Base-by-base conservation (phyloP, 805 yeast genomes). In the Saccharomycodes ludwigii region DNA sequence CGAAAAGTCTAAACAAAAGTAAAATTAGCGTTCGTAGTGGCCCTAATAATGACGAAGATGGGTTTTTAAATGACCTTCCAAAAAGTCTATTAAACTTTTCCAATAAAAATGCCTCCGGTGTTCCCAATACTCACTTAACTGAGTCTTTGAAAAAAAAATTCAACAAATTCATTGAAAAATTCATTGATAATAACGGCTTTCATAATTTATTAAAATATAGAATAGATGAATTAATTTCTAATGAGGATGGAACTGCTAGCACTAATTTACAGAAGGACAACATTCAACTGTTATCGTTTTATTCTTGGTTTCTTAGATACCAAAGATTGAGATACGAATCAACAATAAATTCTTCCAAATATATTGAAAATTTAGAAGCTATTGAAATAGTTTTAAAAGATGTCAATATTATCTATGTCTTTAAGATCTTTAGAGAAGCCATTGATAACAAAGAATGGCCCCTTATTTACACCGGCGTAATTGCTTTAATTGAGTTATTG, bases 261-360 rank as follows among this genome's bases (percentile, higher is more conserved):
- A 18, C 48, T 34, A 13, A 37, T 15, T 20, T 16, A 5, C 15
- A 16, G 8, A 24, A 28, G 3, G 28, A 24, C 15, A 32, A 28
- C 15, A 18, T 12, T 6, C 72, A 71, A 27, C 85, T 67, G 46
- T 66, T 80, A 25, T 61, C 69, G 36, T 58, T 81, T 5, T 56
- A 68, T 5, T 63, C 82, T 1, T 88, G 96, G 95, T 76, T 84
- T 42, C 58, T 84, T 29, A 66, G 66, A 21, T 83, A 72, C 37
- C 83, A 79, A 42, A 58, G 78, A 14, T 54, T 46, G 5, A 44
- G 59, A 37, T 16, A 26, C 7, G 7, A 5, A 10, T 24, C 26
- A 13, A 17, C 12, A 24, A 24, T 13, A 11, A 24, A 17, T 11
- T 17, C 12, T 16, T 16, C 12, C 11, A 19, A 25, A 8, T 10